Percentiles rank a stretch among this genome's conserved stretches.
phyloP scores from a whole-genome alignment of 2,329 filamentous ascomycete genomes.

The Phoma sp. region DNA sequence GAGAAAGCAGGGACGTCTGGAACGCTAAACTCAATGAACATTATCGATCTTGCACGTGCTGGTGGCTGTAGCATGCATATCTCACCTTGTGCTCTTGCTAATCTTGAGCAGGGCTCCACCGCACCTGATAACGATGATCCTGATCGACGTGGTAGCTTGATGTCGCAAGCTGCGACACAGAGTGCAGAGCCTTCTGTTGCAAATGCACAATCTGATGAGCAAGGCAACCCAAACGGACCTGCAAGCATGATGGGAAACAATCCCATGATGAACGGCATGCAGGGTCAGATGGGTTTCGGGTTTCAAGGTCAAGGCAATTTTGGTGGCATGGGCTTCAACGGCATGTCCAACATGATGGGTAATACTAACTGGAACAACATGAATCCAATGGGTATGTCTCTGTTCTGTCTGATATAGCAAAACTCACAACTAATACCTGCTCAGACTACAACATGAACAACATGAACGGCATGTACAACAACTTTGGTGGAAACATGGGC shows the following conservation, averaged over 20 bases:
- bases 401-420: slow-evolving; percentile 19
- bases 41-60: slow-evolving; percentile 29
- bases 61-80: slow-evolving; percentile 26
- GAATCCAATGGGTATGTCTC: slow-evolving; percentile 76
- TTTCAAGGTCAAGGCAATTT: slow-evolving; percentile 58
- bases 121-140: slow-evolving; percentile 18
- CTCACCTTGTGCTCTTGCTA: slow-evolving; percentile 21
- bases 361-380: slow-evolving; percentile 76
- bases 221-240: slow-evolving; percentile 25
- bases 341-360: slow-evolving; percentile 55
- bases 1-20: slow-evolving; percentile 2
- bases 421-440: slow-evolving; percentile 22
- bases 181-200: slow-evolving; percentile 27
- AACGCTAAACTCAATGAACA: slow-evolving; percentile 28
- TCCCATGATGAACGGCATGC: slow-evolving; percentile 38
- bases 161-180: slow-evolving; percentile 26
- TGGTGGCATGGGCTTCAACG: slow-evolving; percentile 67
- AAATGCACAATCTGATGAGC: slow-evolving; percentile 27
- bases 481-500: slow-evolving; percentile 72
- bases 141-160: slow-evolving; percentile 27
- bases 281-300: slow-evolving; percentile 49
- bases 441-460: slow-evolving; percentile 63
- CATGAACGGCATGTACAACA: slow-evolving; percentile 75
- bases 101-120: slow-evolving; percentile 23
- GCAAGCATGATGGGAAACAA: slow-evolving; percentile 31